These are phyloP conservation scores for Dillenia suffruticosa DNA, from an alignment of 164 flowering plant genomes.

Conservation along the genomic window DNA sequence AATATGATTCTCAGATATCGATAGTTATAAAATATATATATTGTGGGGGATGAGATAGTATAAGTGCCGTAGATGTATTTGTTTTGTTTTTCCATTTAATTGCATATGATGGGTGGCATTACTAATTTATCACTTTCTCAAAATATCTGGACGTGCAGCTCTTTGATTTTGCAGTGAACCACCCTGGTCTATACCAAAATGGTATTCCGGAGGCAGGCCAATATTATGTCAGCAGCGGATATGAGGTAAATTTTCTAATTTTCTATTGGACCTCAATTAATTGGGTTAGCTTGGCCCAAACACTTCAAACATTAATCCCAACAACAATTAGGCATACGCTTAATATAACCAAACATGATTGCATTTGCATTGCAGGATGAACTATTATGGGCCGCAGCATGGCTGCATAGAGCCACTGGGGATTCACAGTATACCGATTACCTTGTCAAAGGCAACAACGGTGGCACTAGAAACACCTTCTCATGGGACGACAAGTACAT, in stretches of 20 bases:
- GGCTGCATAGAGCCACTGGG: conserved; percentile 47
- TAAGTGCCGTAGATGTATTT: too few species aligned
- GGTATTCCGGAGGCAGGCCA: conserved; percentile 25
- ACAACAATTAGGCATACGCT: not conserved
- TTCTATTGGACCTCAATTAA: not conserved
- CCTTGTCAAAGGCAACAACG: conserved; percentile 11
- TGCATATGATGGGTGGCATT: too few species aligned
- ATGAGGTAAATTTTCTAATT: conserved; percentile 8
- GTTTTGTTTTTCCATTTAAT: too few species aligned
- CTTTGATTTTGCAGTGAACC: conserved; percentile 21
- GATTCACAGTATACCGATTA: conserved; percentile 23
- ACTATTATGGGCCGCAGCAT: conserved; percentile 56
- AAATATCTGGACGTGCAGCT: conserved; percentile 18
- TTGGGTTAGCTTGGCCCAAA: conserved; percentile 2
- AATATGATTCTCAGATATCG: too few species aligned
- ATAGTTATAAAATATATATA: too few species aligned
- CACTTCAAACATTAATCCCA: not conserved
- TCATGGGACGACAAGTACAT: conserved; percentile 62
- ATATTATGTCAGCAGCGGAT: conserved; percentile 39
- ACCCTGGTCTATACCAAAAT: conserved; percentile 22
- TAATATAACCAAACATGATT: not conserved
- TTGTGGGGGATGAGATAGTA: too few species aligned
- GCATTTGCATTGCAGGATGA: conserved; percentile 29
- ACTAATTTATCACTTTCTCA: too few species aligned
- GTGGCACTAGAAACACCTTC: conserved; percentile 32